phyloP scores from a whole-genome alignment of 208 protist species.

The Leishmania major region DNA sequence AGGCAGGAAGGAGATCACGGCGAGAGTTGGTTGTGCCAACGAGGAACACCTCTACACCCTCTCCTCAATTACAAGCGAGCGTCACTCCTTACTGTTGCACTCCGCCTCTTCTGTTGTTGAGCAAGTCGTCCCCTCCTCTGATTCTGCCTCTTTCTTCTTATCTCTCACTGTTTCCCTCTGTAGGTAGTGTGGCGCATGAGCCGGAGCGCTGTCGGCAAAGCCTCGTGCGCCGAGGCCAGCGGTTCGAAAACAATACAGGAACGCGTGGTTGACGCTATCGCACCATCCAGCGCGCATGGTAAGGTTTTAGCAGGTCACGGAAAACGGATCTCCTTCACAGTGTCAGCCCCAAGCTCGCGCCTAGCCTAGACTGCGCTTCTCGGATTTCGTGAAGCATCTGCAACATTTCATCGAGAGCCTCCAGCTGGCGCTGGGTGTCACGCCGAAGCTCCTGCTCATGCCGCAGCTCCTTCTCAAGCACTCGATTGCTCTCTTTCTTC shows the following conservation, averaged over 20 bases:
- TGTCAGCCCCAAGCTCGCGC: not conserved
- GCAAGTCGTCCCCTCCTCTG: not conserved
- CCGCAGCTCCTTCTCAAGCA: conserved; percentile 64
- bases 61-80: not conserved
- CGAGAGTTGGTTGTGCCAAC: not conserved
- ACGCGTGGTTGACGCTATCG: not conserved
- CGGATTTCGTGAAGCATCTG: conserved; percentile 18
- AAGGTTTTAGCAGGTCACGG: not conserved
- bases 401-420: conserved; percentile 24
- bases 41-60: not conserved
- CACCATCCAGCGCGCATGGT: not conserved
- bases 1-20: not conserved
- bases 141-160: not conserved
- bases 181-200: conserved; percentile 3
- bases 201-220: not conserved
- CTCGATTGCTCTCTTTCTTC: conserved; percentile 70
- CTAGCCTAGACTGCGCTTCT: conserved; percentile 24
- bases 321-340: conserved; percentile 4
- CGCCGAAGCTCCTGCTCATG: conserved; percentile 41
- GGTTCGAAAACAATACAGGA: not conserved
- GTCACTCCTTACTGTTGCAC: not conserved
- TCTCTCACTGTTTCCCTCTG: not conserved
- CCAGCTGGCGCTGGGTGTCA: conserved; percentile 33
- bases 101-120: not conserved
- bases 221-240: not conserved